phyloP scores from a whole-genome alignment of 1,139 yeast genomes.

The Pneumocystis murina region DNA sequence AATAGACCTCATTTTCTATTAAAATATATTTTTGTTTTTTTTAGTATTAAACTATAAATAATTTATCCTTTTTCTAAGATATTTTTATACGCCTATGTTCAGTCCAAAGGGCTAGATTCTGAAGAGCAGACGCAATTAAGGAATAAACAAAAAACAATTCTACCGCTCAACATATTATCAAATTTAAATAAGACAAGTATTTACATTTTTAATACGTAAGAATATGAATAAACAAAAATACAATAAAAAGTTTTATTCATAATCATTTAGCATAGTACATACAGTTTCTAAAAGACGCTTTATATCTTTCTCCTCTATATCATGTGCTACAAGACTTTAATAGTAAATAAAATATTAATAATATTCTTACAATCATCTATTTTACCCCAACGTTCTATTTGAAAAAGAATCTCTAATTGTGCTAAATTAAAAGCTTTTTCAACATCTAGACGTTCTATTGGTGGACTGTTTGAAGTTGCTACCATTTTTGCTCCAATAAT shows the following conservation, averaged over 20 bases:
- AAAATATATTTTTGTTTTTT: no score
- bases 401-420: not conserved
- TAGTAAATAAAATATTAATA: not conserved
- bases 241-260: not conserved
- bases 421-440: not conserved
- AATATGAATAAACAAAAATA: not conserved
- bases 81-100: no score
- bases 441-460: not conserved
- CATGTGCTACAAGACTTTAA: not conserved
- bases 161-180: no score
- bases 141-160: no score
- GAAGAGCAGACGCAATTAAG: no score
- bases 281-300: not conserved
- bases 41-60: no score
- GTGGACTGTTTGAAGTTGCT: not conserved
- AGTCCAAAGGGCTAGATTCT: no score
- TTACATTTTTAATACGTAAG: no score
- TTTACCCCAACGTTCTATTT: not conserved
- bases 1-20: no score
- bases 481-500: not conserved
- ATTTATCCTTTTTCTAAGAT: no score
- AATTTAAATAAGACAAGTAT: no score
- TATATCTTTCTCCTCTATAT: not conserved
- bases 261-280: not conserved
- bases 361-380: not conserved